Evolutionary conservation across 768 basidiomycete species (phyloP), one percentile per base, ranked within the genome.

Genomic region (Suillus ampliporus): DNA sequence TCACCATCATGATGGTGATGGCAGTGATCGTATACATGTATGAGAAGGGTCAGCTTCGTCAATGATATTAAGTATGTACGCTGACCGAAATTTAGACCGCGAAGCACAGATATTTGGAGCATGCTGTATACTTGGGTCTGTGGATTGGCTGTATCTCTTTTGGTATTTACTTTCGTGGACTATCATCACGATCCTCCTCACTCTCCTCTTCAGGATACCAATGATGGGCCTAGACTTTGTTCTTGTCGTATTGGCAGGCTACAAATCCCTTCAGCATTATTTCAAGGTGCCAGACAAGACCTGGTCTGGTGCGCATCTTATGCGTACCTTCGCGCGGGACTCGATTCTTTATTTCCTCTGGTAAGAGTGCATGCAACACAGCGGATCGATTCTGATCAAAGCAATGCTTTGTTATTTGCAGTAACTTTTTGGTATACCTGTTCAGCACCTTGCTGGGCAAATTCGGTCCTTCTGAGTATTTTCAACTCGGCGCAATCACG

Each of bases 241-340:
- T 7, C 60, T 61, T n/a, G 60, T 61, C 13, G 17, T 40, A 8
- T 44, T 61, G 17, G 60, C 43, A 37, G 60, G 54, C 21, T 61
- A 57, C 53, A 61, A 61, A 59, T 61, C 60, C 17, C 31, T 61
- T 14, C 60, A 61, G 19, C 60, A 61, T 3, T 61, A 61, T 58
- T 31, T 23, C 23, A 56, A 41, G 41, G 34, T 59, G 7, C 60
- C 60, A 3, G 43, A 61, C 41, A 61, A 61, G 40, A 40, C 21
- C 11, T 61, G 60, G 60, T 61, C 40, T 23, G 57, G 60, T 31
- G 60, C 60, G 11, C 60, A 57, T 58, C 60, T 61, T 8, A 44
- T 61, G 54, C 40, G 26, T 17, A 9, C 9, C 21, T 56, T 61
- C 2, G 60, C 60, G 19, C 60, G 60, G 19, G 60, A 61, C 34